phyloP scores from a whole-genome alignment of 2,329 filamentous ascomycete species.

The Colletotrichum falcatum region DNA sequence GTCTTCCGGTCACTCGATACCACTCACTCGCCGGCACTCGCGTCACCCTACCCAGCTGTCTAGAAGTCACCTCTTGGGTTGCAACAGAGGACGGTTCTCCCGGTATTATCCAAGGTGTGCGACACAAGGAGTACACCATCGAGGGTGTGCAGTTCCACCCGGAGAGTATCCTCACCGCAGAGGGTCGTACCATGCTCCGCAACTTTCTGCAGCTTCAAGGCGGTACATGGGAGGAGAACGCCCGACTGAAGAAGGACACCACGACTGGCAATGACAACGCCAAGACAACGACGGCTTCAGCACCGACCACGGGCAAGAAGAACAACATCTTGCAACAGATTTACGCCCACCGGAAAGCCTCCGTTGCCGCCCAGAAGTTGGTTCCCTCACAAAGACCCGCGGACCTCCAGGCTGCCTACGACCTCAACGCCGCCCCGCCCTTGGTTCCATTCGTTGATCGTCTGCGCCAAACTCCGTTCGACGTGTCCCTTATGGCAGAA shows the following conservation, averaged over 20 bases:
- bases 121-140: slow-evolving; percentile 90
- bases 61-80: slow-evolving; percentile 94
- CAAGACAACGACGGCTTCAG: slow-evolving; percentile 45
- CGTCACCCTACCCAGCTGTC: slow-evolving; percentile 82
- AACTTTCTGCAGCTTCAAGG: slow-evolving; percentile 92
- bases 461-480: slow-evolving; percentile 83
- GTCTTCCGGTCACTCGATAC: slow-evolving; percentile 91
- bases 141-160: slow-evolving; percentile 99
- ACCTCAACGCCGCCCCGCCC: slow-evolving; percentile 86
- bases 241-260: slow-evolving; percentile 62
- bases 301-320: slow-evolving; percentile 65
- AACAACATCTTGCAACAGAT: slow-evolving; percentile 92
- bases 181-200: slow-evolving; percentile 88
- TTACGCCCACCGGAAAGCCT: slow-evolving; percentile 81
- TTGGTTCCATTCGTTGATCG: slow-evolving; percentile 84
- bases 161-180: slow-evolving; percentile 93
- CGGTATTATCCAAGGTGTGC: slow-evolving; percentile 95
- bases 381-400: slow-evolving; percentile 85
- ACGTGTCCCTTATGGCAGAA: slow-evolving; percentile 95
- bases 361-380: slow-evolving; percentile 83
- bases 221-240: slow-evolving; percentile 91
- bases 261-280: slow-evolving; percentile 46
- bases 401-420: slow-evolving; percentile 88
- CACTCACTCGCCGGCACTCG: slow-evolving; percentile 96
- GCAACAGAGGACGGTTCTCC: slow-evolving; percentile 80